These are phyloP conservation scores for Cystobasidium sp. DNA, from an alignment of 1,284 basidiomycete genomes.

Conservation along the genomic window DNA sequence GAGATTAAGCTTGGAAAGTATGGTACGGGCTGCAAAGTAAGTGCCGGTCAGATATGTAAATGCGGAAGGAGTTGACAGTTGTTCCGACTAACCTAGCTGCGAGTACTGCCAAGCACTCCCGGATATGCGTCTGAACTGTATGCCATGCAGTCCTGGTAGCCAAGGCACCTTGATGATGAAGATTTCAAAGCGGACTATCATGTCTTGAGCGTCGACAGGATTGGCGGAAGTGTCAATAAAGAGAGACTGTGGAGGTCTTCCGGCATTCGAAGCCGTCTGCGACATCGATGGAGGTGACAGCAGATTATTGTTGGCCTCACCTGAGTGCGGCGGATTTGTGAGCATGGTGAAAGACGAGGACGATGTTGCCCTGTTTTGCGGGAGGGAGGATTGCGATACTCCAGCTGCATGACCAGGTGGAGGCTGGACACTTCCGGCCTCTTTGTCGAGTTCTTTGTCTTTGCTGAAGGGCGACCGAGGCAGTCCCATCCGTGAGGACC, in stretches of 20 bases:
- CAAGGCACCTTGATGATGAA: slow-evolving; percentile 94
- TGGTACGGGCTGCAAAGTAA: slow-evolving; percentile 34
- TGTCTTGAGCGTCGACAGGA: slow-evolving; percentile 68
- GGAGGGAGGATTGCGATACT: slow-evolving; percentile 44
- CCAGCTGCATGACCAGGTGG: slow-evolving; percentile 13
- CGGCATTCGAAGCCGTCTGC: neutral
- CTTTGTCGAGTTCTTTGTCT: slow-evolving; percentile 45
- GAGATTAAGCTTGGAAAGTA: slow-evolving; percentile 37
- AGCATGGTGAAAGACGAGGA: slow-evolving; percentile 33
- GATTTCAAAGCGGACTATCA: slow-evolving; percentile 90
- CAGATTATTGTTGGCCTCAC: neutral
- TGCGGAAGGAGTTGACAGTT: neutral
- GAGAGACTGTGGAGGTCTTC: neutral
- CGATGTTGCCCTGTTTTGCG: slow-evolving; percentile 43
- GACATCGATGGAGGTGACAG: slow-evolving; percentile 12
- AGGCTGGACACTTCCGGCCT: slow-evolving; percentile 15
- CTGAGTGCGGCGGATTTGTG: neutral
- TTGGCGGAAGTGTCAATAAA: neutral
- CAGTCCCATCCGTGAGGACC: slow-evolving; percentile 31
- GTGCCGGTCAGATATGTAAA: neutral
- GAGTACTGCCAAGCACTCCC: slow-evolving; percentile 88
- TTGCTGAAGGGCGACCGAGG: slow-evolving; percentile 43
- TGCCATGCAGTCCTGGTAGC: slow-evolving; percentile 83
- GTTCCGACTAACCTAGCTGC: slow-evolving; percentile 35
- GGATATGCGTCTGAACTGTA: slow-evolving; percentile 89